Evolutionary conservation across 768 basidiomycete species (phyloP).

Genomic region (Amanita molliuscula): DNA sequence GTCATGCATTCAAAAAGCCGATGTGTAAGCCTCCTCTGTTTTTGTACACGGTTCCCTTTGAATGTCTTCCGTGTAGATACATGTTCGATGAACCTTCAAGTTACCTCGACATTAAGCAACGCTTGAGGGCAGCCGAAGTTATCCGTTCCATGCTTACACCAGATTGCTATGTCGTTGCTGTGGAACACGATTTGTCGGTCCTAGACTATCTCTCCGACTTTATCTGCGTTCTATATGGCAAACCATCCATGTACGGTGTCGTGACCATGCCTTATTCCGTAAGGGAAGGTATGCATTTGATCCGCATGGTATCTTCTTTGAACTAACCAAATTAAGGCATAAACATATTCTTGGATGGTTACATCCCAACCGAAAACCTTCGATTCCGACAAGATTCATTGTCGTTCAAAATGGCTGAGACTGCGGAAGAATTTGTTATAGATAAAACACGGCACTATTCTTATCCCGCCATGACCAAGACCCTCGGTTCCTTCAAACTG

Average conservation of each 20-base stretch:
- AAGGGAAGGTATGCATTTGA: conserved; percentile 64
- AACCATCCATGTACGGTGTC: conserved; percentile 95
- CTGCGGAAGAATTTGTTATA: conserved; percentile 78
- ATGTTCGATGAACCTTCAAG: conserved; percentile 99
- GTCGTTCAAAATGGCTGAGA: conserved; percentile 97
- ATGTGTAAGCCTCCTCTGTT: conserved; percentile 57
- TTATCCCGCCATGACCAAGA: conserved; percentile 97
- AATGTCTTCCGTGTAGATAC: conserved; percentile 42
- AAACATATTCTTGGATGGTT: conserved; percentile 99
- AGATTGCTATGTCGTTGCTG: conserved; percentile 88
- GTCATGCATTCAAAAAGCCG: conserved; percentile 89
- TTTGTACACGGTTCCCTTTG: conserved; percentile 1
- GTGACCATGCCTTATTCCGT: conserved; percentile 99
- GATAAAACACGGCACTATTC: conserved; percentile 86
- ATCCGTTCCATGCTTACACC: conserved; percentile 81
- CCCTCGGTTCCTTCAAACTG: conserved; percentile 90
- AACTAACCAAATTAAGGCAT: conserved; percentile 49
- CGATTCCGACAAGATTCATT: conserved; percentile 95
- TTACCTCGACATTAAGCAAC: conserved; percentile 95
- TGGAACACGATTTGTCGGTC: conserved; percentile 98
- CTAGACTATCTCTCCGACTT: conserved; percentile 98
- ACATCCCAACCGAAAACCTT: conserved; percentile 96
- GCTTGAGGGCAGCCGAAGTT: conserved; percentile 88
- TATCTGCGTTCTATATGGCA: conserved; percentile 95
- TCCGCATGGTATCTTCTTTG: conserved; percentile 1